Percentiles rank a stretch among this genome's conserved stretches.
phyloP scores from a whole-genome alignment of 441 rosid genomes.

The Pelargonium australe region DNA sequence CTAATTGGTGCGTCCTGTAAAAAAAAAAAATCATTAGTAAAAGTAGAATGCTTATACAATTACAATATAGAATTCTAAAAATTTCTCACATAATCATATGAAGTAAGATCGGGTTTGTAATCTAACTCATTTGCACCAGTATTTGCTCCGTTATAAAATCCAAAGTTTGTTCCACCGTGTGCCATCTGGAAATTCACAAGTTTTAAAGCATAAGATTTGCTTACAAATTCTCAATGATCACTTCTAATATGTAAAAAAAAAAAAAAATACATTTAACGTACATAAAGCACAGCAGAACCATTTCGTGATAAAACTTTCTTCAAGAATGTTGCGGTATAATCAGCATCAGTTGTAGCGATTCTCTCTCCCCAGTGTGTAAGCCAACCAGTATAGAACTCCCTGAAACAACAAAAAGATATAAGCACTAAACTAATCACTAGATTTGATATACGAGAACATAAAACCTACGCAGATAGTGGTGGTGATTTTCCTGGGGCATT shows the following conservation, averaged over 20 bases:
- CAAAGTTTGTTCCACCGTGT: constrained; percentile 97
- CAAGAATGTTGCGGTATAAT: constrained; percentile 60
- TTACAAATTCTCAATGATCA: constrained; percentile 11
- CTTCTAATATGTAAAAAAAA: neutral
- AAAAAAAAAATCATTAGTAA: constrained; percentile 12
- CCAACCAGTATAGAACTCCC: constrained; percentile 98
- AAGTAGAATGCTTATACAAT: constrained; percentile 3
- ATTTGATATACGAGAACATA: constrained; percentile 6
- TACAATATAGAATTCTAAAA: neutral
- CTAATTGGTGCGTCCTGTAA: constrained; percentile 88
- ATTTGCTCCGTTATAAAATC: constrained; percentile 92
- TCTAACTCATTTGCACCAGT: constrained; percentile 53
- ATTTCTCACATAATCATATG: constrained; percentile 79
- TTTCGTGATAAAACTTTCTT: constrained; percentile 65
- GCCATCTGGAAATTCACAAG: constrained; percentile 61
- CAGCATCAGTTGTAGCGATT: constrained; percentile 56
- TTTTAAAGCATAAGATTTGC: constrained; percentile 11
- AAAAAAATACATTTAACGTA: constrained; percentile 28
- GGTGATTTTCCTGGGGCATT: constrained; percentile 94
- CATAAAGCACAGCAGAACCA: constrained; percentile 95
- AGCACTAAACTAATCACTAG: constrained; percentile 12
- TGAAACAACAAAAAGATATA: constrained; percentile 25
- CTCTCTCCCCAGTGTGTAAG: constrained; percentile 96
- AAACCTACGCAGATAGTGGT: constrained; percentile 78
- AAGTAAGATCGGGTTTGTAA: constrained; percentile 89